Base-by-base conservation (phyloP, 2,329 filamentous ascomycete genomes). In the Chaetomiaceae sp. region DNA sequence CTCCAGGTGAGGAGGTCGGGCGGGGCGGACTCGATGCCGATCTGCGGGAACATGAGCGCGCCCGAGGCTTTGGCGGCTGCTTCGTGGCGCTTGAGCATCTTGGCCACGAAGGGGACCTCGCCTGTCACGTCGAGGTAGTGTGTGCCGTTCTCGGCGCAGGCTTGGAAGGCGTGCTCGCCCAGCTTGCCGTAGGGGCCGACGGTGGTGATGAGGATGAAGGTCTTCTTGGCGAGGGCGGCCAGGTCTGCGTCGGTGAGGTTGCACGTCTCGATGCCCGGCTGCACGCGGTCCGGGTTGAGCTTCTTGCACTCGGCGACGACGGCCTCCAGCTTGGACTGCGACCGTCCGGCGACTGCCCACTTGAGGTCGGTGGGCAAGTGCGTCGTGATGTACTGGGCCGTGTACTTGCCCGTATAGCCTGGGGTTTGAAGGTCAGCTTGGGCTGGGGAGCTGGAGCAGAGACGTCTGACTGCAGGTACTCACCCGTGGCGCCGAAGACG, bases 271-370 rank as follows among this genome's bases (percentile, higher is more conserved):
- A 84, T 75, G 25, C 86, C 81, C 63, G 90, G 89, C 47, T 80
- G 77, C 31, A 72, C 63, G 47, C 91, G 83, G 66, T 95, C 83
- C 2, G 83, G 74, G 64, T 87, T 87, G 52, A 86, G 62, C 50
- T 70, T 65, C 60, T 82, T 82, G 65, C 91, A 77, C 48, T 87
- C 81, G 46, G 82, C 73, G 7, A 83, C 81, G 10, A 96, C 68
- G 35, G 71, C 70, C 58, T 86, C 78, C 4, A 97, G 77, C 67
- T 96, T 96, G 43, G 75, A 72, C 43, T 77, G 72, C n/a, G 87
- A 91, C 21, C 91, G 86, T 25, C 91, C 91, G 40, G 89, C 88
- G 49, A 96, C 74, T 13, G 89, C 91, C 91, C 91, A 96, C 72
- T 82, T 89, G 55, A 95, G 68, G 65, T 89, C 80, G 16, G 86